Evolutionary conservation across 2,329 filamentous ascomycete species (phyloP), one percentile per base, ranked within the genome.

Genomic region (Chlorencoelia australis): DNA sequence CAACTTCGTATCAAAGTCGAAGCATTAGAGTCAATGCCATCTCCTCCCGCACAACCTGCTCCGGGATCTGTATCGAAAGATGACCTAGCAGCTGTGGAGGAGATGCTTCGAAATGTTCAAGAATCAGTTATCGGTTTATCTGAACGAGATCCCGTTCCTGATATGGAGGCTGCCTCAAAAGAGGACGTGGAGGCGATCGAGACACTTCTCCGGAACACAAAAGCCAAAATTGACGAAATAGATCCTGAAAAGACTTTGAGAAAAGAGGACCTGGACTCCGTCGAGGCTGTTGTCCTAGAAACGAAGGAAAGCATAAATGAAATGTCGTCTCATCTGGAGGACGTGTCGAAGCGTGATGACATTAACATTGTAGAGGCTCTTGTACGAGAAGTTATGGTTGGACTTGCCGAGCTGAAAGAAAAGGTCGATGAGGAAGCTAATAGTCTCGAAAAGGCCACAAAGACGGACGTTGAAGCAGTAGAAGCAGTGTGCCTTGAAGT

Each of bases 121-220:
- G 69, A 68, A 8, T 67, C 70, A 7, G 65, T 83, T n/a, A 62
- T 68, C 39, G 63, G 63, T 17, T 55, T 73, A 41, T 52, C 68
- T 48, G 50, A 67, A 47, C 56, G 63, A n/a, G 62, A 61, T 37
- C 58, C 22, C 7, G 30, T 42, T 11, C 32, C 43, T 4, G 42
- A 51, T 28, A 50, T 53, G 27, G 75, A 77, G 24, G 57, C 68
- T 2, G 78, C 81, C 5, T 76, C 69, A 20, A 84, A 84, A 54
- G 86, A 94, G 47, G 88, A 96, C 49, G 84, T 88, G 0, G 77
- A 89, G 43, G 86, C 86, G 8, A 88, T 96, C 40, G 89, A 95
- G 59, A 93, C 82, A 0, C 77, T 96, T 32, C 69, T 96, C 9
- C 77, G 82, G 27, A 94, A 94, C 56, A 88, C 87, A 20, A 95